phyloP scores from a whole-genome alignment of 192 early-diverging fungal genomes.

The Mortierella antarctica region DNA sequence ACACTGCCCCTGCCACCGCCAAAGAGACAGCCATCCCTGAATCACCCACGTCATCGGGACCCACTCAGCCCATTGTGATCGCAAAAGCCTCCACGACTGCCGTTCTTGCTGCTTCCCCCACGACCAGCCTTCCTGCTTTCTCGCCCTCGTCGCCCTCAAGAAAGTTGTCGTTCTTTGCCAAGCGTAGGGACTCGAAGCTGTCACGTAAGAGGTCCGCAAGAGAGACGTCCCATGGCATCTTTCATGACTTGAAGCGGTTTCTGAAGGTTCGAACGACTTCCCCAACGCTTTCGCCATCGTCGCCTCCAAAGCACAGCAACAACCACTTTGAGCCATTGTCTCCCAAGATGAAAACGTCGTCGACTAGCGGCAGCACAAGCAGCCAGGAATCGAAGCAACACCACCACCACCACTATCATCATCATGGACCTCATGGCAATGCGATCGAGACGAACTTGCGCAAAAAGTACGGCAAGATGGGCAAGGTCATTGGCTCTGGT shows the following conservation, averaged over 20 bases:
- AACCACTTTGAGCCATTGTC: neutral
- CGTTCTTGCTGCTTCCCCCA: neutral
- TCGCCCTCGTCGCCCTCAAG: neutral
- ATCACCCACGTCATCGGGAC: neutral
- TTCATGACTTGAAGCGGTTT: slow-evolving; percentile 65
- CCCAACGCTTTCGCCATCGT: neutral
- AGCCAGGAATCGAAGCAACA: too few species aligned
- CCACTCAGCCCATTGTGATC: slow-evolving; percentile 9
- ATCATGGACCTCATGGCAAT: slow-evolving; percentile 18
- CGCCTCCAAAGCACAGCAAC: neutral
- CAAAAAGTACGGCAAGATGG: slow-evolving; percentile 70
- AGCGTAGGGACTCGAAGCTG: slow-evolving; percentile 17
- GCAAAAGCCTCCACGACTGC: neutral
- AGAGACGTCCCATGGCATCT: slow-evolving; percentile 49
- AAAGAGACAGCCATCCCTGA: neutral
- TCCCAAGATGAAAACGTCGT: slow-evolving; percentile 6
- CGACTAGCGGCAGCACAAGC: too few species aligned
- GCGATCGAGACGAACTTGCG: slow-evolving; percentile 27
- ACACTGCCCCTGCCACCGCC: neutral
- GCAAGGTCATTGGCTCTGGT: slow-evolving; percentile 73
- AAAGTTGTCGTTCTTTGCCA: slow-evolving; percentile 11
- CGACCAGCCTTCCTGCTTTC: neutral
- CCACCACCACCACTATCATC: neutral
- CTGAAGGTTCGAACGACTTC: slow-evolving; percentile 44
- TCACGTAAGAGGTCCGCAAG: slow-evolving; percentile 19